Conservation (phyloP, 164 flowering plant species). For the Liriodendron chinense region DNA sequence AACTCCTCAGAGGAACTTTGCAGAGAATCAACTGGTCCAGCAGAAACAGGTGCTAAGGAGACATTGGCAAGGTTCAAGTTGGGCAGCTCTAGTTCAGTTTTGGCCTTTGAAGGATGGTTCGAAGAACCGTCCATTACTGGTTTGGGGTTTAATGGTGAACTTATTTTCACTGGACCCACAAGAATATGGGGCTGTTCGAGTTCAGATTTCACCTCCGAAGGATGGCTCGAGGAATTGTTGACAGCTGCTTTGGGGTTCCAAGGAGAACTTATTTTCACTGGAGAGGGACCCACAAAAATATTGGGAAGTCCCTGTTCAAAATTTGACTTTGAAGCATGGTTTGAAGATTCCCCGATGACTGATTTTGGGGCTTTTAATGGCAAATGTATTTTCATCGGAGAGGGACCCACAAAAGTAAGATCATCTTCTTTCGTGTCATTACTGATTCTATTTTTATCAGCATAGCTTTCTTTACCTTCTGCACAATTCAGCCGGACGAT, state of each 20-base stretch:
- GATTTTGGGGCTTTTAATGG: neutral
- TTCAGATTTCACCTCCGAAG: neutral
- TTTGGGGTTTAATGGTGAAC: slow-evolving; percentile 14
- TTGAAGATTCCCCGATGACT: neutral
- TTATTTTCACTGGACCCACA: slow-evolving; percentile 12
- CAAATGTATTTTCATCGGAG: neutral
- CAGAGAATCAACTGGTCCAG: slow-evolving; percentile 18
- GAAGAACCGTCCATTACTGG: slow-evolving; percentile 17
- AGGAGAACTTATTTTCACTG: slow-evolving; percentile 14
- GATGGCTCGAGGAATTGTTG: neutral
- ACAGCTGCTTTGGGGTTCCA: neutral
- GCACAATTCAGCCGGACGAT: neutral
- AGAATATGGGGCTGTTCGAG: neutral
- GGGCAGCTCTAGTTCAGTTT: slow-evolving; percentile 18
- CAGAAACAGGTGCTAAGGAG: slow-evolving; percentile 15
- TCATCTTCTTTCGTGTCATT: slow-evolving; percentile 15
- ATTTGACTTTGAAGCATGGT: neutral
- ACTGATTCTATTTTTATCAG: slow-evolving; percentile 13
- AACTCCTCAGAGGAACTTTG: slow-evolving; percentile 32
- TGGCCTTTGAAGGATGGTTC: neutral
- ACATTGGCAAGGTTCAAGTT: slow-evolving; percentile 11
- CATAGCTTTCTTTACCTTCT: slow-evolving; percentile 12
- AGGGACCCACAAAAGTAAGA: neutral
- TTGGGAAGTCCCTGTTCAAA: neutral
- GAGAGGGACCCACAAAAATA: slow-evolving; percentile 5